A percentile compares a stretch with the other conserved stretches of the same genome.
These are phyloP conservation scores for Metarhizium robertsii DNA, from an alignment of 2,329 filamentous ascomycete genomes.

Conservation along the genomic window DNA sequence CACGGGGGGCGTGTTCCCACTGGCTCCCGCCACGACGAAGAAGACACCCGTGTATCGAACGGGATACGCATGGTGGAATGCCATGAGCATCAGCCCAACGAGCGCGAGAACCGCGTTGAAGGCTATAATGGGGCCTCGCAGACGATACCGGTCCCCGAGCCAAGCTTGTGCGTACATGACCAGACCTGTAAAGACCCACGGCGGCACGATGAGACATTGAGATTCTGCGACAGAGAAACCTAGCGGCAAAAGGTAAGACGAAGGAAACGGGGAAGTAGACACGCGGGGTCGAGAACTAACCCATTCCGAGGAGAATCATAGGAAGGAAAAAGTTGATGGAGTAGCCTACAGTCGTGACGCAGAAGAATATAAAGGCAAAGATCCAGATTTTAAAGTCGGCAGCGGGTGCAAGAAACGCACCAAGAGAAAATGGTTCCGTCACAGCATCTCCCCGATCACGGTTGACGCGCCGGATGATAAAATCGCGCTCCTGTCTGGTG, in stretches of 20 bases:
- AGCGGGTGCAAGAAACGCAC: not conserved
- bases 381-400: not conserved
- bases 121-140: constrained; percentile 12
- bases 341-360: constrained; percentile 8
- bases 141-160: constrained; percentile 12
- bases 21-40: constrained; percentile 10
- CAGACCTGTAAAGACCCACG: constrained; percentile 14
- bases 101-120: constrained; percentile 8
- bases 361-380: not conserved
- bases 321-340: constrained; percentile 14
- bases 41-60: constrained; percentile 15
- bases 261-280: too few species aligned
- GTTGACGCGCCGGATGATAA: not conserved
- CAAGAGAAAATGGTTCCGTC: not conserved
- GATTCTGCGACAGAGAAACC: constrained; percentile 10
- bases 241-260: not conserved
- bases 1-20: constrained; percentile 7
- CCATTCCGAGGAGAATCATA: constrained; percentile 12
- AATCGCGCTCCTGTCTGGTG: not conserved
- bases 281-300: too few species aligned
- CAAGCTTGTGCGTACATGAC: constrained; percentile 11
- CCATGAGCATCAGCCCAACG: constrained; percentile 11
- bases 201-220: constrained; percentile 15
- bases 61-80: constrained; percentile 4
- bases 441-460: not conserved